Base-by-base conservation (phyloP, 2,329 filamentous ascomycete species). In the Talaromyces sp. region DNA sequence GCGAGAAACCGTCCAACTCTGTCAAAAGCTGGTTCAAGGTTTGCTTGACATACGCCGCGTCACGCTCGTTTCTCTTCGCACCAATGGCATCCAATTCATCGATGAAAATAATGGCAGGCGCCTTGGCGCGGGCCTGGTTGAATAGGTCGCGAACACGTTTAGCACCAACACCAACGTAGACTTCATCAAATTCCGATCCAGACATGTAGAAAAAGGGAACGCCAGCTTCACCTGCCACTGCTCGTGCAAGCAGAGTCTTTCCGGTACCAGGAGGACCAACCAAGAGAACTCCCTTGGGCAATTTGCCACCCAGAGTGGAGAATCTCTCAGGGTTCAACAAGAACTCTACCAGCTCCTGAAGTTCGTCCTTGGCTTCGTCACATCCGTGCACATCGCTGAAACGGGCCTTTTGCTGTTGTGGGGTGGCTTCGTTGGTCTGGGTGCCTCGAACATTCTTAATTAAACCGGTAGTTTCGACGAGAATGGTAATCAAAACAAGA, bases 201-300 rank as follows among this genome's bases (percentile, higher is more conserved):
- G 95, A 99, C 94, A 99, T 98, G 84, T 97, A 99, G 83, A 98
- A 99, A 83, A 99, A 99, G 1, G 95, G 95, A 18, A 99, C 95
- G 61, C 94, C 95, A 59, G 95, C 93, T 80, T 99, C 95, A 58
- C 95, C 95, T 55, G 95, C 95, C 64, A 99, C 95, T 60, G 95
- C 96, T 70, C 95, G 89, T 65, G 95, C 95, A 64, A 99, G 85
- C 47, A 99, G 85, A 12, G 95, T 99, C 80, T 99, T 99, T 79
- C 95, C 95, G 64, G 95, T 99, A 80, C 95, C 95, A 58, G 95
- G 95, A 72, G 95, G 95, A 0, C 95, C 95, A 71, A 96, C 92
- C 28, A 99, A 85, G 57, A 99, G 84, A 63, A 99, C 92, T 81
- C 95, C 95, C 78, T 98, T 99, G 60, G 95, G 95, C 59, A 99